phyloP scores from a whole-genome alignment of 2,329 filamentous ascomycete genomes.

The Neospermospora avenae region DNA sequence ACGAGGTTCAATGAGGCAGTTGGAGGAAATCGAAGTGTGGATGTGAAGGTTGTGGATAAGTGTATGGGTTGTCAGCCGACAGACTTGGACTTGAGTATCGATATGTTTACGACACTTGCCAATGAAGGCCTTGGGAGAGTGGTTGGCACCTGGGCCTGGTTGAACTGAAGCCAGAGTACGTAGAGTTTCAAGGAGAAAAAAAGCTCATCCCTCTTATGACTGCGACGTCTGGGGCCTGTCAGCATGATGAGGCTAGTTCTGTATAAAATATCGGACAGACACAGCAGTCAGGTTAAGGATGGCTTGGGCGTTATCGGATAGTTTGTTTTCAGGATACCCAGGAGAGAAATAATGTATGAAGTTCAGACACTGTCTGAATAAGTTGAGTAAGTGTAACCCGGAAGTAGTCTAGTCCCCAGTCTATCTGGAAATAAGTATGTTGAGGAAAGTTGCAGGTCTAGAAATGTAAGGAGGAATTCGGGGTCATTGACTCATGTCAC shows the following conservation, averaged over 20 bases:
- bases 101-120: conserved; percentile 44
- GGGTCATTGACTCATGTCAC: neutral
- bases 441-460: neutral
- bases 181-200: neutral
- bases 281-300: neutral
- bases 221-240: neutral
- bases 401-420: neutral
- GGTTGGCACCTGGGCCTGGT: conserved; percentile 38
- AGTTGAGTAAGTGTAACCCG: neutral
- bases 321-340: neutral
- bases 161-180: conserved; percentile 23
- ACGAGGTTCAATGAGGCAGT: conserved; percentile 45
- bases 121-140: conserved; percentile 43
- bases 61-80: conserved; percentile 45
- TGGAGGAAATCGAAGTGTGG: conserved; percentile 53
- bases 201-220: neutral
- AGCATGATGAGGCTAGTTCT: neutral
- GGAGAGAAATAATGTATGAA: neutral
- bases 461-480: no score
- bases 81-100: conserved; percentile 43
- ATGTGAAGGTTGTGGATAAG: conserved; percentile 62
- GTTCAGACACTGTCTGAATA: neutral
- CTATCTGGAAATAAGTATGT: neutral
- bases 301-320: neutral
- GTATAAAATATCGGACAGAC: neutral